phyloP scores from a whole-genome alignment of 441 rosid species.

The Erodium chrysanthum region DNA sequence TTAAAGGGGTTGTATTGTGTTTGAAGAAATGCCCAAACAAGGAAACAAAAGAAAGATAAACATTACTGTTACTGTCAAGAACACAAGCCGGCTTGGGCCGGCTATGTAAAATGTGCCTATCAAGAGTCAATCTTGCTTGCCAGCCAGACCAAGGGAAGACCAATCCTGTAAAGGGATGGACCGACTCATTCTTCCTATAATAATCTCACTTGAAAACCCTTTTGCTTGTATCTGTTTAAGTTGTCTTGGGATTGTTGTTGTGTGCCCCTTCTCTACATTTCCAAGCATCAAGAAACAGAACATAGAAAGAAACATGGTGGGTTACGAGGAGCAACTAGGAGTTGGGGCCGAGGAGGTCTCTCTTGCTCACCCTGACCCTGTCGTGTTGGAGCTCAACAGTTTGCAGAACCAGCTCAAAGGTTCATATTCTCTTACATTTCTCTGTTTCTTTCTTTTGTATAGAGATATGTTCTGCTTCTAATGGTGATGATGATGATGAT shows the following conservation, averaged over 20 bases:
- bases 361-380: slow-evolving; percentile 44
- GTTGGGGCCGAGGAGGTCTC: slow-evolving; percentile 28
- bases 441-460: neutral
- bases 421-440: slow-evolving; percentile 8
- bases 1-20: neutral
- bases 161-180: slow-evolving; percentile 47
- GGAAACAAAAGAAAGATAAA: neutral
- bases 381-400: slow-evolving; percentile 50
- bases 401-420: slow-evolving; percentile 72
- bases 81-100: slow-evolving; percentile 43
- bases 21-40: neutral
- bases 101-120: slow-evolving; percentile 25
- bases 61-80: too few relatives aligned
- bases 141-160: slow-evolving; percentile 39
- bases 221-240: slow-evolving; percentile 7
- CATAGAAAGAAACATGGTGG: slow-evolving; percentile 29
- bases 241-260: neutral
- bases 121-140: slow-evolving; percentile 44
- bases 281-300: neutral
- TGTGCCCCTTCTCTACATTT: slow-evolving; percentile 7
- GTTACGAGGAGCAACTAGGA: slow-evolving; percentile 25
- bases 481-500: too few relatives aligned
- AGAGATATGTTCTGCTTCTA: neutral
- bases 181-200: slow-evolving; percentile 26
- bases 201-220: slow-evolving; percentile 11